A percentile compares a stretch with the other conserved stretches of the same genome.
These are phyloP conservation scores for Thermomyces lanuginosus DNA, from an alignment of 2,329 filamentous ascomycete species.

Conservation along the genomic window DNA sequence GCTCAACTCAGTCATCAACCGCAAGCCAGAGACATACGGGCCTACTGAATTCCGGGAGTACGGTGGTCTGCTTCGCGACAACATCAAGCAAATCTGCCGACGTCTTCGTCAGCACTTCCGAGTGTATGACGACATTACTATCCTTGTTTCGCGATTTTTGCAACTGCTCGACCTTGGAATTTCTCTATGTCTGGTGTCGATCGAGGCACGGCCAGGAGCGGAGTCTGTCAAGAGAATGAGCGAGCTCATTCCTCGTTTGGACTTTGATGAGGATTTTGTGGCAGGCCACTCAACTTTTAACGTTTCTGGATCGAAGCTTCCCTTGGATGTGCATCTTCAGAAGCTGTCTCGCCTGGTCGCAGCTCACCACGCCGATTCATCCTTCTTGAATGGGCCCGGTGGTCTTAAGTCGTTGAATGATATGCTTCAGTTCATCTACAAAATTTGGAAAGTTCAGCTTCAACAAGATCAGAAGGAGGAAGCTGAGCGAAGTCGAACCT, in stretches of 20 bases:
- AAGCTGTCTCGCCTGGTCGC: constrained; percentile 21
- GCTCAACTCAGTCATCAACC: constrained; percentile 44
- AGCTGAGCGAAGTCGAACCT: constrained; percentile 58
- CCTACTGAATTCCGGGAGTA: constrained; percentile 14
- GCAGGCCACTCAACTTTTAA: constrained; percentile 5
- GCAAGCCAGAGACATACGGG: constrained; percentile 16
- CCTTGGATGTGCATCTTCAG: constrained; percentile 21
- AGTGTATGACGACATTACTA: constrained; percentile 71
- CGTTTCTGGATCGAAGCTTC: constrained; percentile 11
- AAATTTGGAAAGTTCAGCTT: constrained; percentile 64
- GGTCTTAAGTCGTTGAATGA: constrained; percentile 44
- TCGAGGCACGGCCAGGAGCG: constrained; percentile 7
- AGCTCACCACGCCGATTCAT: constrained; percentile 18
- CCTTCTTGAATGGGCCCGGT: constrained; percentile 22
- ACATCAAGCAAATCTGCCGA: constrained; percentile 51
- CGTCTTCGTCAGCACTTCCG: constrained; percentile 55
- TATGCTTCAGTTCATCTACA: constrained; percentile 56
- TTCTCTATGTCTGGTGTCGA: constrained; percentile 35
- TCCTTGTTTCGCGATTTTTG: constrained; percentile 62
- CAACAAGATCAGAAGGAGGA: constrained; percentile 60
- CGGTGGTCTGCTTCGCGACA: constrained; percentile 32
- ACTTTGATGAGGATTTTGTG: constrained; percentile 12
- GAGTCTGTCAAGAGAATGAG: constrained; percentile 16
- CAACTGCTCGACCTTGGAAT: constrained; percentile 63
- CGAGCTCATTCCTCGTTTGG: constrained; percentile 25